Evolutionary conservation across 805 yeast genomes (phyloP), one percentile per base, ranked within the genome.

Genomic region (Nakazawaea wyomingensis): DNA sequence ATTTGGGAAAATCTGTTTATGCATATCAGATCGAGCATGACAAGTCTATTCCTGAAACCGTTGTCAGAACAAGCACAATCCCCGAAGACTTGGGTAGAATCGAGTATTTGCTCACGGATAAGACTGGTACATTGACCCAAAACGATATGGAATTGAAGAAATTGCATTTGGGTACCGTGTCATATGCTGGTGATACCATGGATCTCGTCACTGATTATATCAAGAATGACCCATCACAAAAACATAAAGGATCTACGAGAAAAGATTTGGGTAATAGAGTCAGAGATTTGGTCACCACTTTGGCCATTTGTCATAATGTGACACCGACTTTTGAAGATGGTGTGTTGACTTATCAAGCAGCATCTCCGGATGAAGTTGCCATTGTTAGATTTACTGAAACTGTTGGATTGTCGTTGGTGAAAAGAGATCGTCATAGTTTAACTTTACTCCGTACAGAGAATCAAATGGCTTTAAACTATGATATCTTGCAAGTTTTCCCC

Each of bases 331-430:
- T 80, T 50, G 93, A 83, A 45, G 86, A 82, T 50, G 88, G 85
- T 21, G 80, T 70, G 45, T 60, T 81, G 13, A 75, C 88, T 2
- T 93, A 90, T 59, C 99, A 93, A 64, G 99, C 99, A 0, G 97
- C 98, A 0, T 90, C 97, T 0, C 99, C 99, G 0, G 99, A 93
- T 67, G 99, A 93, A 60, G 81, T 93, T 52, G 99, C 99, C 22
- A 93, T 93, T 49, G 98, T 93, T 16, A 83, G 83, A 55, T 93
- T 88, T 65, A 86, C 96, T 1, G 95, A 88, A 50, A 60, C 69
- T 2, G 91, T 90, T 24, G 99, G 99, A 0, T 68, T 93, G 28
- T 76, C 89, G 6, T 70, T 93, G 35, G 72, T 78, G 47, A 82
- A 78, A 54, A 78, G 99, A 54, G 99, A 93, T 60, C 76, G 99